Evolutionary conservation across 2,329 filamentous ascomycete species (phyloP), one percentile per base, ranked within the genome.

Genomic region (Cadophora malorum): DNA sequence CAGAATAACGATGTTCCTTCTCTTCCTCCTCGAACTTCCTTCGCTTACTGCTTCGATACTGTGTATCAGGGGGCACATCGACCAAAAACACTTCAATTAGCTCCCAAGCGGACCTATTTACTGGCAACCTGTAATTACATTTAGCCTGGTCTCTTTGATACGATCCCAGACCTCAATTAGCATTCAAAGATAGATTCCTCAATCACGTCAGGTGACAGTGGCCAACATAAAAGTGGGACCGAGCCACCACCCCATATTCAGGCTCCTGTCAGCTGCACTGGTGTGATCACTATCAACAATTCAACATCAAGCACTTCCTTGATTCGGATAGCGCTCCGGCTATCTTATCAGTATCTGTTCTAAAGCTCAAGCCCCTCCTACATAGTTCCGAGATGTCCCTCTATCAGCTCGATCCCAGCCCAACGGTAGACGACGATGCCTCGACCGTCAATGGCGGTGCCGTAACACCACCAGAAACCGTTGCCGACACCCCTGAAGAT

Each of bases 391-490:
- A 45, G 12, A 69, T 69, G 67, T 45, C 35, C 28, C 62, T 55
- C 23, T 50, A 35, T 19, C 14, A 33, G 49, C 14, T 66, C 33
- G 65, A 66, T 8, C 66, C 67, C 56, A 21, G 33, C 12, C 59
- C 66, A 3, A 67, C 66, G 9, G 33, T 60, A 19, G 67, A 71
- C 16, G 14, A 19, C 55, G 70, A 72, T 45, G 38, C 63, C 59
- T 70, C 68, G 33, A 70, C 66, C 33, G 25, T 59, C 33, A 33
- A 64, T 28, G 63, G 53, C 47, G 63, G 53, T 41, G 67, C 45
- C n/a, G 50, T 59, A 3, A 72, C 70, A 56, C 69, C 69, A 14
- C 69, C 70, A 3, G 67, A 68, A 64, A 68, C 67, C 23, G 58
- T 70, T 47, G 50, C 53, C 10, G 64, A 64, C 41, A 3, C 49